These are phyloP conservation scores for Fraxinus latifolia DNA, from an alignment of 305 asterid species.

Conservation along the genomic window DNA sequence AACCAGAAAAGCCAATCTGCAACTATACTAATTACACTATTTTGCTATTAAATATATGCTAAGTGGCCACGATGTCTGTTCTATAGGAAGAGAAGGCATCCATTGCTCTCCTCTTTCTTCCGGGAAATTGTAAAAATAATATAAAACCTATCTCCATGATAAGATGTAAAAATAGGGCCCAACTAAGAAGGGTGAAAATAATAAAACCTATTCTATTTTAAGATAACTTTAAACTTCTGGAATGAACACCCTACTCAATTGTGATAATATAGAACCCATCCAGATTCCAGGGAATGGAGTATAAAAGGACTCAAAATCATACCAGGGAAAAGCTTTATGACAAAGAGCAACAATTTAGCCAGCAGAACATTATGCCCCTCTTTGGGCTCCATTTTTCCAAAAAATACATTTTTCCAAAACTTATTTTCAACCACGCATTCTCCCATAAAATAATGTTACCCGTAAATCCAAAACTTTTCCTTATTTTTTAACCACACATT, in stretches of 20 bases:
- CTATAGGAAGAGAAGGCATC: neutral
- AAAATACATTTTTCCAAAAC: neutral
- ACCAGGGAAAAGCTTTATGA: neutral
- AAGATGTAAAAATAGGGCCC: neutral
- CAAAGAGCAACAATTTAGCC: neutral
- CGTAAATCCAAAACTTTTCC: neutral
- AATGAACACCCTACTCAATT: neutral
- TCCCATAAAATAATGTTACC: neutral
- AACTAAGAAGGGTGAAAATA: neutral
- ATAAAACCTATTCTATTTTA: neutral
- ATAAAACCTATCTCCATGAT: neutral
- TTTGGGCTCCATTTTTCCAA: neutral
- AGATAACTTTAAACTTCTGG: neutral
- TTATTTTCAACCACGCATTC: neutral
- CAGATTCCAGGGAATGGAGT: neutral
- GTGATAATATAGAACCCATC: neutral
- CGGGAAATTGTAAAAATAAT: neutral
- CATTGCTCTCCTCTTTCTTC: neutral
- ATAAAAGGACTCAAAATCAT: neutral
- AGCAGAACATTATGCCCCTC: neutral
- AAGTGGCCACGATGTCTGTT: neutral
- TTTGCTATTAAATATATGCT: neutral
- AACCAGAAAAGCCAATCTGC: slow-evolving; percentile 5
- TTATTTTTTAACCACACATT: no score
- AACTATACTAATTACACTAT: neutral